Base-by-base conservation (phyloP, 345 rosid genomes). In the Lepidium didymum region DNA sequence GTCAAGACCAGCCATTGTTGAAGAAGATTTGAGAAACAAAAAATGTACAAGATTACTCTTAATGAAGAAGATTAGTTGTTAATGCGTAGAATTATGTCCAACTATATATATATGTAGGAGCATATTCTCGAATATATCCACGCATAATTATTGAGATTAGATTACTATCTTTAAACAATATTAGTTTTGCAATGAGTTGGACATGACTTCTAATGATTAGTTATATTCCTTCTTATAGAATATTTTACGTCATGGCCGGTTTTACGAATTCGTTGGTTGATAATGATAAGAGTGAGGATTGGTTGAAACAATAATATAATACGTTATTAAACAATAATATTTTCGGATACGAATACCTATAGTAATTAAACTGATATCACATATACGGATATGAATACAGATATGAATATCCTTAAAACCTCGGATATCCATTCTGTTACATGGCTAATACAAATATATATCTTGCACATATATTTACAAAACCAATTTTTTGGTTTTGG, bases 1-100 rank as follows among this genome's bases (percentile, higher is more conserved):
- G 38, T 90, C 91, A 42, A 86, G 83, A 35, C 77, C 19, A 14
- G 79, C 75, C 82, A 50, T 67, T 63, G 38, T 62, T 42, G 62
- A 70, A 59, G 23, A 29, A 29, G 7, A 29, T 29, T 29, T 29
- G 33, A 29, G 1, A 29, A 29, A 29, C 7, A 4, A 27, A 27
- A 27, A 27, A 27, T 25, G 27, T 25, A 25, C 4, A 27, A 27
- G 31, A 27, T 27, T 27, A 27, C 34, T 50, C 15, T 50, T 11
- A 50, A 5, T 12, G 49, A 13, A 41, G 34, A 51, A 25, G 53
- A 15, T 21, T 21, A 25, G 62, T 41, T 49, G 41, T 3, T 3
- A 18, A 59, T 14, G 29, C 18, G 16, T 43, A 33, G 37, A 44
- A 55, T 64, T 33, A 27, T 49, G 67, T 47, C 52, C 14, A n/a